Conservation (phyloP, 164 flowering plant genomes). For the Aristolochia fimbriata region DNA sequence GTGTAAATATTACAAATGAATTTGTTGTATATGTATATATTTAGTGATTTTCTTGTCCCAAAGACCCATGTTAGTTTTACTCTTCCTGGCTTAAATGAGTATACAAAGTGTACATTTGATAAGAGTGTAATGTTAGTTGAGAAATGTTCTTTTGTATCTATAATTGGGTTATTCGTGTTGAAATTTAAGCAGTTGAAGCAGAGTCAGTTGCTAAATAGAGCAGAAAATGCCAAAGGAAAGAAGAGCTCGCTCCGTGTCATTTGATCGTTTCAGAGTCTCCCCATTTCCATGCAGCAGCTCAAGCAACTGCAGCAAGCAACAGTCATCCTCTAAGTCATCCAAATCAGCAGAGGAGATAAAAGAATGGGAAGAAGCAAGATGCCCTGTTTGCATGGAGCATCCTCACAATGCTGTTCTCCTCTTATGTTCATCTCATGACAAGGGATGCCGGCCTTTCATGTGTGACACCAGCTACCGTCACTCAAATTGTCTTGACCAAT, state of each 20-base stretch:
- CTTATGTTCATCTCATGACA: constrained; percentile 64
- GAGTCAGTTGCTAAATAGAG: neutral
- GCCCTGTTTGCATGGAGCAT: constrained; percentile 98
- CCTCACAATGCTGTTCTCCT: constrained; percentile 93
- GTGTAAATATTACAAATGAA: too few relatives aligned
- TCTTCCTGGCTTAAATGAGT: too few relatives aligned
- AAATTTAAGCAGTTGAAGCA: too few relatives aligned
- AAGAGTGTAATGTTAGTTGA: too few relatives aligned
- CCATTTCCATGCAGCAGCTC: constrained; percentile 65
- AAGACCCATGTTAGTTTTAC: too few relatives aligned
- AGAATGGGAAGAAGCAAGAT: constrained; percentile 89
- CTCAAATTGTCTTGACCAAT: constrained; percentile 88
- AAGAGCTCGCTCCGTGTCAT: constrained; percentile 51
- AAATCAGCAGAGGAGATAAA: constrained; percentile 34
- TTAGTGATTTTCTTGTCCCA: too few relatives aligned
- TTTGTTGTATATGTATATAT: too few relatives aligned
- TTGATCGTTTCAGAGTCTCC: constrained; percentile 40
- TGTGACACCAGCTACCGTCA: constrained; percentile 90
- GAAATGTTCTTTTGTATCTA: too few relatives aligned
- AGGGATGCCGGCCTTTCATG: constrained; percentile 91
- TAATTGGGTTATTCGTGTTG: too few relatives aligned
- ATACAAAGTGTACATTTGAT: too few relatives aligned
- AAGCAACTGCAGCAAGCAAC: constrained; percentile 17
- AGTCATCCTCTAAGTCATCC: constrained; percentile 24
- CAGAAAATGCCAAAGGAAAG: constrained; percentile 64